Evolutionary conservation across 495 filamentous ascomycete genomes (phyloP), one percentile per base, ranked within the genome.

Genomic region (Cetradonia linearis): DNA sequence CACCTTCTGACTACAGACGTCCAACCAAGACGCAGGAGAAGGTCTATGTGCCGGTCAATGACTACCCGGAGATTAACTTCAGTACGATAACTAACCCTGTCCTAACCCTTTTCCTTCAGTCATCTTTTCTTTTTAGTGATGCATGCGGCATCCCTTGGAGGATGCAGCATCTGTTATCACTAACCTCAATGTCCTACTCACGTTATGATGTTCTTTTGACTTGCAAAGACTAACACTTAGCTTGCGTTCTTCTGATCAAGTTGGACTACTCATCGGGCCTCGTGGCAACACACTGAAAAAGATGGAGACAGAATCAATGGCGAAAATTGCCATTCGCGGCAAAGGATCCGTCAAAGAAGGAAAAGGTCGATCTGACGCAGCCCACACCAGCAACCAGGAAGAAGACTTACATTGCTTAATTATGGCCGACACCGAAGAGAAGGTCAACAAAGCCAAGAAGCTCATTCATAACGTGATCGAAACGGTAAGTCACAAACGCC

Each of bases 21-120:
- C 93, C 93, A 40, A 95, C 91, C 69, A 98, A 97, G 87, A 96
- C 93, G 69, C 91, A 96, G 75, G 93, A 98, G 83, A 98, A 97
- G 82, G 92, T 98, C 84, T 98, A 98, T 73, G 93, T 98, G 70
- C 93, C 93, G 69, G 93, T 98, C 78, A 97, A 97, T 85, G 94
- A 99, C 76, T 99, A 99, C 77, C 94, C 94, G 81, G 94, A 97
- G 76, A 96, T 99, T 88, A 99, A 99, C 88, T 99, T 97, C 89
- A 97, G 93, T 98, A 96, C 88, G 91, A 92, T 91, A 87, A 85
- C 90, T 94, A 95, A 95, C 90, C 91, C 88, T 90, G 85, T 83
- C 82, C 79, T 86, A 81, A 86, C 82, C 70, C 69, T 77, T 73
- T 74, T 72, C 69, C 70, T 72, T 62, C 67, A 13, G 70, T 73